A percentile compares a stretch with the other conserved stretches of the same genome.
Evolutionary conservation across 345 rosid species (phyloP).

Genomic region (Hevea brasiliensis): DNA sequence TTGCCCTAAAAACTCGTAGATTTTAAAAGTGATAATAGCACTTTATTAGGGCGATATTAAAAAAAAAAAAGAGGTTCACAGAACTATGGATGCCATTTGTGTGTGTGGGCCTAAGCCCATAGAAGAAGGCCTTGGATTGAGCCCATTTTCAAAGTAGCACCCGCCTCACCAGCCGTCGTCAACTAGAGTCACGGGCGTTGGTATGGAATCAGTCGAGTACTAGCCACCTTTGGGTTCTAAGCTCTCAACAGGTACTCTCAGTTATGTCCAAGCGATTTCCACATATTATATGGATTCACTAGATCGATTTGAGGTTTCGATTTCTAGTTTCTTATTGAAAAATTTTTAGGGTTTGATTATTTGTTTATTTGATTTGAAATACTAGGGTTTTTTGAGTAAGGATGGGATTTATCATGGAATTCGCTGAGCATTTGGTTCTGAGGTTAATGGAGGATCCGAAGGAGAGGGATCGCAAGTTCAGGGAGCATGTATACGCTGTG

Average conservation of each 20-base stretch:
- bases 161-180: background rate
- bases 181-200: too few species aligned
- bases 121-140: too few species aligned
- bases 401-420: conserved; percentile 93
- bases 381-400: conserved; percentile 3
- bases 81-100: too few species aligned
- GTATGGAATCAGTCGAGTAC: too few species aligned
- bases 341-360: too few species aligned
- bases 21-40: too few species aligned
- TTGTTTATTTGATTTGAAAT: background rate
- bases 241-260: background rate
- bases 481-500: conserved; percentile 66
- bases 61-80: too few species aligned
- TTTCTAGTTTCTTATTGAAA: too few species aligned
- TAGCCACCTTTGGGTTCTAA: background rate
- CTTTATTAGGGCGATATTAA: too few species aligned
- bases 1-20: too few species aligned
- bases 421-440: conserved; percentile 82
- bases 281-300: background rate
- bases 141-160: background rate
- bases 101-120: too few species aligned
- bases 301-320: background rate
- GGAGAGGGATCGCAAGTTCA: conserved; percentile 78
- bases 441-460: conserved; percentile 95
- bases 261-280: background rate